These are phyloP conservation scores for Melanogaster broomeanus DNA, from an alignment of 768 basidiomycete species.

Conservation along the genomic window DNA sequence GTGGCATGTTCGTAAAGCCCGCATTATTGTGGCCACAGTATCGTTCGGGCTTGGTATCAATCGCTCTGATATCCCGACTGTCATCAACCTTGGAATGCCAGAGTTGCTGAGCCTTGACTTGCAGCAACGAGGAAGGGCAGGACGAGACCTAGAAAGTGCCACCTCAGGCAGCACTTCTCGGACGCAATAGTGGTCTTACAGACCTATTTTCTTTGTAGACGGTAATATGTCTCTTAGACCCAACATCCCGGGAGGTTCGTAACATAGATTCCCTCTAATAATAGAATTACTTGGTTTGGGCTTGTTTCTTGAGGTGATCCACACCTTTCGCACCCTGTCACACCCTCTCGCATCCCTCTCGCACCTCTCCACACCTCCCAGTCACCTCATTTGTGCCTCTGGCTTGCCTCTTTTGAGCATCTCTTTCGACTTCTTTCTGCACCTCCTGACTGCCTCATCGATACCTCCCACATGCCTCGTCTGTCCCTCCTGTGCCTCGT, in stretches of 20 bases:
- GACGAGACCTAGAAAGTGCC: background rate
- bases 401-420: no score
- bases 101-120: background rate
- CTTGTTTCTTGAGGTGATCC: no score
- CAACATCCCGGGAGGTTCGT: background rate
- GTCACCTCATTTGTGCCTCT: background rate
- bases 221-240: background rate
- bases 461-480: background rate
- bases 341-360: no score
- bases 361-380: no score
- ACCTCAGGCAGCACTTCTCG: constrained; percentile 4
- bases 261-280: background rate
- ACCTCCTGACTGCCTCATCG: background rate
- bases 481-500: no score
- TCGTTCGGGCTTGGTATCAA: background rate
- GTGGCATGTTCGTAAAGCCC: background rate
- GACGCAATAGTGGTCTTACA: background rate
- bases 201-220: constrained; percentile 1
- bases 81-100: background rate
- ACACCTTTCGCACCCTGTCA: no score
- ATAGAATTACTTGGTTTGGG: no score
- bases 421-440: background rate
- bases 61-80: background rate
- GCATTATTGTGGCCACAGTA: background rate
- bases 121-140: background rate